A percentile compares a stretch with the other conserved stretches of the same genome.
Conservation (phyloP, 2,329 filamentous ascomycete genomes). For the Scortechinia acanthostroma region DNA sequence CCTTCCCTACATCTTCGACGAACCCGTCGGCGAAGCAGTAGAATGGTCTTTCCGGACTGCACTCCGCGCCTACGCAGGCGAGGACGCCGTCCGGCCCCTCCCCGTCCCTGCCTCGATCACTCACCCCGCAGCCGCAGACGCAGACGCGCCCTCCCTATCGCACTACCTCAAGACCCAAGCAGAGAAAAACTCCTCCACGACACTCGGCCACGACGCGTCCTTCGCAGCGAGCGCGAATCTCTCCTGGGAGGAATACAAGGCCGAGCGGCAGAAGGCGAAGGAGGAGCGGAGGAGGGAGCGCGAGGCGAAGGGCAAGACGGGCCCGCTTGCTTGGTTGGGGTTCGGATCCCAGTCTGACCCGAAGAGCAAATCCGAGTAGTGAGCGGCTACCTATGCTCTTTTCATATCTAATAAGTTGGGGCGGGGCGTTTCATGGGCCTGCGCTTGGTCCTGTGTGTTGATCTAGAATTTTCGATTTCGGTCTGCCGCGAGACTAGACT, state of each 20-base stretch:
- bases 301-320: not conserved
- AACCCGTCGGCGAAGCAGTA: conserved; percentile 85
- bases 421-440: no score
- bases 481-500: no score
- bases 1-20: conserved; percentile 77
- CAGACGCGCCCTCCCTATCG: not conserved
- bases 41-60: conserved; percentile 84
- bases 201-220: no score
- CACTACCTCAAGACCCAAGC: not conserved
- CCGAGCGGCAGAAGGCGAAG: not conserved
- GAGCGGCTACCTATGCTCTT: no score
- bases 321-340: not conserved
- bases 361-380: no score
- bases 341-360: no score
- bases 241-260: not conserved
- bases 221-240: no score
- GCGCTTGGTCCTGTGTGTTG: no score
- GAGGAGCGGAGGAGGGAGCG: not conserved
- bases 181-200: not conserved
- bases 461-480: no score
- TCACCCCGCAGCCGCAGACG: not conserved
- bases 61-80: conserved; percentile 67
- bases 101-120: not conserved
- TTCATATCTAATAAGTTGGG: no score
- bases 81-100: conserved; percentile 11